These are phyloP conservation scores for Irpex sp. DNA, from an alignment of 1,284 basidiomycete species.

Conservation along the genomic window DNA sequence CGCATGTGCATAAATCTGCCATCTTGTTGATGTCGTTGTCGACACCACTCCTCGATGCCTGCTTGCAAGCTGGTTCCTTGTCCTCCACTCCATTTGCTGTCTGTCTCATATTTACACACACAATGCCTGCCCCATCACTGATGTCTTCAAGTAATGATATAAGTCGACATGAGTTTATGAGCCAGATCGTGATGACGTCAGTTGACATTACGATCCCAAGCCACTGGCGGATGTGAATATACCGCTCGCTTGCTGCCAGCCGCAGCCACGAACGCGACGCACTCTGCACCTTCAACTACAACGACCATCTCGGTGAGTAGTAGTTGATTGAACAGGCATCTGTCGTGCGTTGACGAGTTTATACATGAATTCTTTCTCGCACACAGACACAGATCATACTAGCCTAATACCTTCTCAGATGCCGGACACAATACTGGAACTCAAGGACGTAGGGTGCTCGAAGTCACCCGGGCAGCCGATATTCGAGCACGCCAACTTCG, in stretches of 20 bases:
- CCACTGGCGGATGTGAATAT: too few relatives aligned
- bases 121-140: too few relatives aligned
- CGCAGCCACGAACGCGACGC: background rate
- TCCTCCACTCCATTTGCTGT: background rate
- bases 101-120: too few relatives aligned
- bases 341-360: too few relatives aligned
- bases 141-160: too few relatives aligned
- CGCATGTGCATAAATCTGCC: background rate
- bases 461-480: slow-evolving; percentile 42
- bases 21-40: background rate
- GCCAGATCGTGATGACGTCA: background rate
- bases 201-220: too few relatives aligned
- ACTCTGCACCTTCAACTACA: background rate
- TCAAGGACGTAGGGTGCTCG: slow-evolving; percentile 40
- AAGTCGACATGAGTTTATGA: background rate
- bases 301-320: background rate
- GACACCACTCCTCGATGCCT: background rate
- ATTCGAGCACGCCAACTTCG: slow-evolving; percentile 57
- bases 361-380: too few relatives aligned
- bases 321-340: background rate
- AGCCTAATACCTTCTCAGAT: background rate
- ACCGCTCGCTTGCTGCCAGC: too few relatives aligned
- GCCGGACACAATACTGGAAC: slow-evolving; percentile 34
- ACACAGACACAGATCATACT: too few relatives aligned
- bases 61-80: background rate